Conservation (phyloP, 2,329 filamentous ascomycete species). For the Stachybotrys chlorohalonatus region DNA sequence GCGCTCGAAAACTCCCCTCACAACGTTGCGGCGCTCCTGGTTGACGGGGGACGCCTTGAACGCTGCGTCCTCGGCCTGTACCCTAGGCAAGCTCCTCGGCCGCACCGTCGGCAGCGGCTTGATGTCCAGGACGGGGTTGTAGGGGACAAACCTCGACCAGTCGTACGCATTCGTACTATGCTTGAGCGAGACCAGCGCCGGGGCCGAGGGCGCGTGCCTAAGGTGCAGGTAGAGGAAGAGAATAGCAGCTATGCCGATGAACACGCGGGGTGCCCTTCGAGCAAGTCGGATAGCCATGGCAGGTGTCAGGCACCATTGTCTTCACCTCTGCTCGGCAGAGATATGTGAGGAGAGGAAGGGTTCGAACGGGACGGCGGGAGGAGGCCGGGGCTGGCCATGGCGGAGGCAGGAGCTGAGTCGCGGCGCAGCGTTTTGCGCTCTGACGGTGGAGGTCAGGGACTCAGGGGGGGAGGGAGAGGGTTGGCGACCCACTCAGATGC, state of each 20-base stretch:
- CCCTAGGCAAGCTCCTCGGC: constrained; percentile 13
- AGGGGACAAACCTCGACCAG: not conserved
- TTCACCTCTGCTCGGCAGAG: not conserved
- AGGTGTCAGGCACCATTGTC: not conserved
- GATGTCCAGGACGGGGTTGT: not conserved
- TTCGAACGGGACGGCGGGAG: not conserved
- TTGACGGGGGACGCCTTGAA: constrained; percentile 17
- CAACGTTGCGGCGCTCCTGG: constrained; percentile 28
- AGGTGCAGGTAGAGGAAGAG: not conserved
- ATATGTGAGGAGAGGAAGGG: not conserved
- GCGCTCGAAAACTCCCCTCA: constrained; percentile 42
- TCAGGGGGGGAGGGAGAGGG: too few species aligned
- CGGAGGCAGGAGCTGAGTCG: too few species aligned
- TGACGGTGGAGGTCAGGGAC: not conserved
- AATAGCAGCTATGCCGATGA: not conserved
- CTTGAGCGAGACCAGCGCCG: not conserved
- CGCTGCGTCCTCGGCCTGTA: constrained; percentile 29
- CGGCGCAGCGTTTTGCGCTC: too few species aligned
- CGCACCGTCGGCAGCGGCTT: constrained; percentile 23
- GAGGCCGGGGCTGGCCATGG: not conserved
- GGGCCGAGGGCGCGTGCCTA: not conserved
- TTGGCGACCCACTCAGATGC: too few species aligned
- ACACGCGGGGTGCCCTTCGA: not conserved
- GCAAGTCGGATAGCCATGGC: not conserved
- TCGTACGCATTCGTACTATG: not conserved